Evolutionary conservation across 306 rosid species (phyloP).

Genomic region (Rosa lucieae): DNA sequence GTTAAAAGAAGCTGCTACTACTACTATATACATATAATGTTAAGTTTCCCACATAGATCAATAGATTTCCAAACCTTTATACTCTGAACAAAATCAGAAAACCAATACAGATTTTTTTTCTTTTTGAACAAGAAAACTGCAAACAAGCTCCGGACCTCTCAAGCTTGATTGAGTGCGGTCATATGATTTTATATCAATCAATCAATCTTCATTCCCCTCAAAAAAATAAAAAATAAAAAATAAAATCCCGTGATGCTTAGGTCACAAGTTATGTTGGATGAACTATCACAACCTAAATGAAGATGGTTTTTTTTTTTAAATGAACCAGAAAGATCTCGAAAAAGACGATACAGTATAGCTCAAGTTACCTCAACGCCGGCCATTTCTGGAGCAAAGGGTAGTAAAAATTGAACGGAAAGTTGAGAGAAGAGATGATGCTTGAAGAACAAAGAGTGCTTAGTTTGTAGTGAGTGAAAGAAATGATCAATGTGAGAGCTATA

Average conservation of each 20-base stretch:
- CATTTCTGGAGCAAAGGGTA: conserved; percentile 51
- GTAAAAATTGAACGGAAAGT: conserved; percentile 14
- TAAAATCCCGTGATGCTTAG: not conserved
- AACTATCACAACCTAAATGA: not conserved
- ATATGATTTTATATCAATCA: too few species aligned
- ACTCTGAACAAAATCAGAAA: not conserved
- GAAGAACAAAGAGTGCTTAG: conserved; percentile 16
- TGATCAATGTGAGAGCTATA: conserved; percentile 45
- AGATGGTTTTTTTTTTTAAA: not conserved
- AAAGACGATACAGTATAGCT: not conserved
- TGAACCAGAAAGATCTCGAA: conserved; percentile 1
- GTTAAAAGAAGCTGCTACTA: not conserved
- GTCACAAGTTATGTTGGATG: conserved; percentile 6
- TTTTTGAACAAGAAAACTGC: not conserved
- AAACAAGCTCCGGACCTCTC: too few species aligned
- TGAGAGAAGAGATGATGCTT: conserved; percentile 6
- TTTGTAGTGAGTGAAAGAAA: conserved; percentile 42
- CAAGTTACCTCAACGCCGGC: conserved; percentile 82
- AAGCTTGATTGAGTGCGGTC: too few species aligned
- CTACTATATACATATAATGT: not conserved
- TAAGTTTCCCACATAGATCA: not conserved
- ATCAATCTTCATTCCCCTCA: too few species aligned
- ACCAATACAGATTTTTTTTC: not conserved
- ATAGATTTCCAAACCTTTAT: not conserved
- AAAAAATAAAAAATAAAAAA: too few species aligned